Percentiles rank a stretch among this genome's conserved stretches.
These are phyloP conservation scores for Eucalyptus marginata DNA, from an alignment of 345 rosid genomes.

Conservation along the genomic window DNA sequence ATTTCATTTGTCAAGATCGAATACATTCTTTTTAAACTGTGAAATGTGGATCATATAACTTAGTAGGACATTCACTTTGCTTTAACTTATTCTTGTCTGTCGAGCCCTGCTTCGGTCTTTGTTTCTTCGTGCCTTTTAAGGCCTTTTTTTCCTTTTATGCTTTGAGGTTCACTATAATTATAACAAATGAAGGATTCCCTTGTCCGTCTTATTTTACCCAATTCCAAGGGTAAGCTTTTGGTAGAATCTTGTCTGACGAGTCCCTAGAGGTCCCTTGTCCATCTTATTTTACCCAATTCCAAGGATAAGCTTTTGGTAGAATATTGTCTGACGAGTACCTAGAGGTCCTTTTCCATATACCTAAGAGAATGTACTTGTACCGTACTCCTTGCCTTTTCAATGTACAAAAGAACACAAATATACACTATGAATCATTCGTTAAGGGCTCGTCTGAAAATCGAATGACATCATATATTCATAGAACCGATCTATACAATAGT, in stretches of 20 bases:
- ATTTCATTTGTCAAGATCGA: background rate
- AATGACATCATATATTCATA: background rate
- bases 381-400: background rate
- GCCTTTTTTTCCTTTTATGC: background rate
- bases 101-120: background rate
- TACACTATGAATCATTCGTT: background rate
- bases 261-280: no score
- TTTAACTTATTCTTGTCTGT: background rate
- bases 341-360: no score
- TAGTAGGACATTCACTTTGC: background rate
- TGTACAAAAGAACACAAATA: background rate
- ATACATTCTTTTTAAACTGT: no score
- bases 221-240: no score
- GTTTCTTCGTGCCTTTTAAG: background rate
- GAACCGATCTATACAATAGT: background rate
- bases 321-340: no score
- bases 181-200: no score
- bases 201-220: no score
- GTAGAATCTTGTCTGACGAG: no score
- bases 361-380: no score
- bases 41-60: background rate
- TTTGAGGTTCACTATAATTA: background rate
- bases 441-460: background rate
- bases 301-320: no score
- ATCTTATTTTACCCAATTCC: no score